These are phyloP conservation scores for Triglochin maritima DNA, from an alignment of 106 monocot genomes.

Conservation along the genomic window DNA sequence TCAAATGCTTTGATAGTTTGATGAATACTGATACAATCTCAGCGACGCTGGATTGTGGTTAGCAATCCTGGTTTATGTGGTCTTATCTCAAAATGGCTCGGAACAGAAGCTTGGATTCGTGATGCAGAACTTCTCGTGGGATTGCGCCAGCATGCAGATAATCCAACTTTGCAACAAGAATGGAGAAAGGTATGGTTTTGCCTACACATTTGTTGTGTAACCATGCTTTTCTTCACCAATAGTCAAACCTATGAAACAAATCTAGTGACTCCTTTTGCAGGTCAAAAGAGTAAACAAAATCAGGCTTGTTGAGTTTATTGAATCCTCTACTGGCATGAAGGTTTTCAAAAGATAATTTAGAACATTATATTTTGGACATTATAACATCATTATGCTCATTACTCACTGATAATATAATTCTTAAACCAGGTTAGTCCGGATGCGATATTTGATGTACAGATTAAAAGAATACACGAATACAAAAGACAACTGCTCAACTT, in stretches of 20 bases:
- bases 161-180: slow-evolving; percentile 18
- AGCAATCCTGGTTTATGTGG: slow-evolving; percentile 31
- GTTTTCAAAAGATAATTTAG: background rate
- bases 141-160: slow-evolving; percentile 24
- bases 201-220: background rate
- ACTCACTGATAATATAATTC: background rate
- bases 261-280: slow-evolving; percentile 4
- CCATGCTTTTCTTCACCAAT: background rate
- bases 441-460: slow-evolving; percentile 41
- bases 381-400: background rate
- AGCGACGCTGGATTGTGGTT: slow-evolving; percentile 36
- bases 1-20: background rate
- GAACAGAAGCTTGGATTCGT: slow-evolving; percentile 36
- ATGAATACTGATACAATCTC: slow-evolving; percentile 3
- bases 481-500: slow-evolving; percentile 35
- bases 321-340: slow-evolving; percentile 32
- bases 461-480: slow-evolving; percentile 39
- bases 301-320: slow-evolving; percentile 33
- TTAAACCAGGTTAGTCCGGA: slow-evolving; percentile 30
- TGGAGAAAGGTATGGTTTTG: slow-evolving; percentile 18
- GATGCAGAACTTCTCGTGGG: slow-evolving; percentile 28
- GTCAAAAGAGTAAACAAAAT: slow-evolving; percentile 27
- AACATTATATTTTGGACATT: background rate
- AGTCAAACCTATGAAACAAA: background rate
- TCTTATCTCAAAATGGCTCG: slow-evolving; percentile 33